Base-by-base conservation (phyloP, 1,284 basidiomycete genomes). In the Naganishia sp. region DNA sequence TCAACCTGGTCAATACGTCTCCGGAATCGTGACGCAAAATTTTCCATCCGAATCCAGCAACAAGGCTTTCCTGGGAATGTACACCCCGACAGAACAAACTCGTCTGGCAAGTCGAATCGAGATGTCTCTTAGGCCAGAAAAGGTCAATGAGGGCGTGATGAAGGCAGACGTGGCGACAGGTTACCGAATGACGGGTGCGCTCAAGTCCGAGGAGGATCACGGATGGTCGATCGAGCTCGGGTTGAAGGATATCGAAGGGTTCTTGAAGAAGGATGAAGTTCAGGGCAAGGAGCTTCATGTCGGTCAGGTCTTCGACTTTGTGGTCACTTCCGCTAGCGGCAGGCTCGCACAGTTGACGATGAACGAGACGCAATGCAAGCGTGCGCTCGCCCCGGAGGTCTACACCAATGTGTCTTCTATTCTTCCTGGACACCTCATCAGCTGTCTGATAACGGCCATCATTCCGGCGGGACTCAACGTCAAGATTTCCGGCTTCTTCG, bases 221-320 rank as follows among this genome's bases (percentile, higher is more conserved):
- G 95, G 95, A 0, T 98, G 95, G 80, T 85, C 89, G 62, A 83
- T 99, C 23, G 90, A 95, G 71, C 81, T 95, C 42, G 96, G 96
- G 0, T 74, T 95, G 23, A 76, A 85, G 13, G 85, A 87, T 39
- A 78, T 88, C 32, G 87, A 90, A 63, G 91, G 90, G 25, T 95
- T 94, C 77, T 74, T 94, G 54, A 83, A 87, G 1, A 89, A 87
- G 81, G 87, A 87, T 72, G 87, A 90, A 49, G 82, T 84, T 1
- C 28, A 74, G 79, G 51, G 45, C 28, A 65, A 70, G 56, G 54
- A 66, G 0, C 72, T 79, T n/a, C 65, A 76, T 17, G 72, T 77
- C 17, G 93, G 92, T 5, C 84, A 85, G 72, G 76, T 94, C 13
- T 60, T 93, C 35, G 83, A 88, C 70, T 83, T 85, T 7, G 82